A percentile compares a stretch with the other conserved stretches of the same genome.
phyloP scores from a whole-genome alignment of 2,329 filamentous ascomycete genomes.

The Akanthomyces muscarius region DNA sequence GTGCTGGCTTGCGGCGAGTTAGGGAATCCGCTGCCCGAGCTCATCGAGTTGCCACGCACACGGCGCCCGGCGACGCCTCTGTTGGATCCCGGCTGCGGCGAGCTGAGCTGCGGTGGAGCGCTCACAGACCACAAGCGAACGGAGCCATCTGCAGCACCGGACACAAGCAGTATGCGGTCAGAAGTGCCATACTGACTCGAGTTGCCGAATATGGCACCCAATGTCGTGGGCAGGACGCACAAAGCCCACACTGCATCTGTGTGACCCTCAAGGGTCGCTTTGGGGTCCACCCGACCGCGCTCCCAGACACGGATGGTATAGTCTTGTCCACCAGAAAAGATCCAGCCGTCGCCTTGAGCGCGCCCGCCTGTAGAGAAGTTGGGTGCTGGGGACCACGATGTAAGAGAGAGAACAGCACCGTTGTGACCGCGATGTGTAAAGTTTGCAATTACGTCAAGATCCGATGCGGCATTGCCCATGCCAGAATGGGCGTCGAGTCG shows the following conservation, averaged over 20 bases:
- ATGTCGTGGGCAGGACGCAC: constrained; percentile 81
- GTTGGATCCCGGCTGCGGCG: constrained; percentile 65
- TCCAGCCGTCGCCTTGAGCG: constrained; percentile 90
- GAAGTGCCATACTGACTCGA: constrained; percentile 70
- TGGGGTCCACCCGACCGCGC: constrained; percentile 87
- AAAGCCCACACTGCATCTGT: constrained; percentile 95
- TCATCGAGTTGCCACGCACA: constrained; percentile 86
- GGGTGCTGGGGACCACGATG: constrained; percentile 80
- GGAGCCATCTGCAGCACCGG: constrained; percentile 84
- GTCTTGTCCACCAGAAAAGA: constrained; percentile 96
- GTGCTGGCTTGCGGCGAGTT: constrained; percentile 85
- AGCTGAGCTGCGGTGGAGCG: constrained; percentile 78
- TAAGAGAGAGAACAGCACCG: constrained; percentile 82
- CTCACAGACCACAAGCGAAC: constrained; percentile 95
- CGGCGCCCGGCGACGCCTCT: constrained; percentile 58
- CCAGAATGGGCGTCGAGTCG: constrained; percentile 59
- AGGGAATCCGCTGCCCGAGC: constrained; percentile 87
- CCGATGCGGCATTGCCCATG: constrained; percentile 56
- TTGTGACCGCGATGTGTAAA: constrained; percentile 93
- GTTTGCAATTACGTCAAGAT: constrained; percentile 87
- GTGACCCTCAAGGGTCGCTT: constrained; percentile 89
- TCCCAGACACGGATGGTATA: constrained; percentile 94
- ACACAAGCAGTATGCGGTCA: constrained; percentile 85
- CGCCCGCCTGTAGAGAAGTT: constrained; percentile 87
- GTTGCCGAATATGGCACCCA: constrained; percentile 75